Evolutionary conservation across 208 protist genomes (phyloP), one percentile per base, ranked within the genome.

Genomic region (Leishmania mexicana): DNA sequence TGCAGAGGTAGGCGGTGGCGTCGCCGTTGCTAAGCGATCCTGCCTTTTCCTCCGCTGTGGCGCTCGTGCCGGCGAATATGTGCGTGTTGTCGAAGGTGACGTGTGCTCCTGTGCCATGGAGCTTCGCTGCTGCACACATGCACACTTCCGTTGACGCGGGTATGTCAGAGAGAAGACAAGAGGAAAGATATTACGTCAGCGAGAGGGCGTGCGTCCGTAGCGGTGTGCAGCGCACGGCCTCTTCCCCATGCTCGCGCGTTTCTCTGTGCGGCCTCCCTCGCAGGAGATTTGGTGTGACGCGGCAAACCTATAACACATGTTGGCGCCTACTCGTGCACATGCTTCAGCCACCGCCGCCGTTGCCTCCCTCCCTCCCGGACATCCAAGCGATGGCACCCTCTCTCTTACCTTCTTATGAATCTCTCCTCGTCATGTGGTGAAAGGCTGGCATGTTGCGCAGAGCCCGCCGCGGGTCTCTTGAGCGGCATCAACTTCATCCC

Each of bases 401-500:
- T 13, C n/a, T 31, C 62, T 13, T 19, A 35, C 31, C 31, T 68
- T 13, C 10, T 62, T 6, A 31, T 31, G 62, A 3, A 68, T 13
- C 31, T 15, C 31, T 40, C 31, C 28, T 40, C 24, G 6, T 64
- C 11, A 1, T 3, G 17, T 68, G n/a, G 0, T 24, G 31, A 40
- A 10, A 24, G 31, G 31, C 31, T 13, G 13, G 62, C 31, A 19
- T 68, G 62, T 40, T 68, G 62, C 13, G 10, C 42, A 53, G 42
- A 38, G 42, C 28, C 38, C 28, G 19, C 3, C 45, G 35, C 7
- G 5, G 21, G 4, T 74, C n/a, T 60, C 51, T 15, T 60, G 28
- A 35, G 28, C 75, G 75, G 81, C 45, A 31, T 62, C 73, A 54
- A 51, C 51, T 8, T 17, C 71, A 75, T 51, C 42, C 7, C 57